Evolutionary conservation across 306 rosid species (phyloP).

Genomic region (Vigna hirtella): DNA sequence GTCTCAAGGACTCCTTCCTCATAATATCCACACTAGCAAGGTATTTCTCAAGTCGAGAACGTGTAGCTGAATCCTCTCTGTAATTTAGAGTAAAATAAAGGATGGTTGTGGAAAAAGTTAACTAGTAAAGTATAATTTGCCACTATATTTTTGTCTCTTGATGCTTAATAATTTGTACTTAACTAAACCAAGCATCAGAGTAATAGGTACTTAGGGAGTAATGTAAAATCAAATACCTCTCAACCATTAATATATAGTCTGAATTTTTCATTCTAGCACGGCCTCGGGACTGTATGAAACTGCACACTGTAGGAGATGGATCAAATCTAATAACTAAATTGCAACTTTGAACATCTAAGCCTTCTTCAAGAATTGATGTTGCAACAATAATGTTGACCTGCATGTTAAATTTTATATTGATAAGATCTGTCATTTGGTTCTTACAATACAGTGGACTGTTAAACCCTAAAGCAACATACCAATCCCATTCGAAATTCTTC

Average conservation of each 20-base stretch:
- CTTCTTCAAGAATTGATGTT: slow-evolving; percentile 96
- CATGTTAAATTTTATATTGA: slow-evolving; percentile 38
- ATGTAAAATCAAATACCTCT: slow-evolving; percentile 54
- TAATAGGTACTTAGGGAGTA: background rate
- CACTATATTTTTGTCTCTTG: background rate
- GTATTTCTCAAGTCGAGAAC: slow-evolving; percentile 71
- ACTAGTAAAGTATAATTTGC: slow-evolving; percentile 13
- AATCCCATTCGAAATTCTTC: slow-evolving; percentile 81
- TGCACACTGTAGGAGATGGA: slow-evolving; percentile 78
- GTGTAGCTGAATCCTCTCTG: slow-evolving; percentile 73
- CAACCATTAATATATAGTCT: slow-evolving; percentile 77
- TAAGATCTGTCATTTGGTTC: slow-evolving; percentile 29
- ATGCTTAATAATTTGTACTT: slow-evolving; percentile 6
- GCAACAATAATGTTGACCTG: slow-evolving; percentile 91
- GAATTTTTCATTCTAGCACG: slow-evolving; percentile 88
- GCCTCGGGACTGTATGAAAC: slow-evolving; percentile 93
- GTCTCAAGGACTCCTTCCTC: slow-evolving; percentile 72
- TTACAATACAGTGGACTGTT: slow-evolving; percentile 9
- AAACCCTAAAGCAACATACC: slow-evolving; percentile 55
- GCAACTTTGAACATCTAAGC: slow-evolving; percentile 92
- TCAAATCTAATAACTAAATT: slow-evolving; percentile 90
- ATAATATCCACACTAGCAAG: slow-evolving; percentile 67
- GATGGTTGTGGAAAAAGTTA: background rate
- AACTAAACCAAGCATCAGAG: slow-evolving; percentile 1
- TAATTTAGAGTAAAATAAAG: slow-evolving; percentile 37